Evolutionary conservation across 2,329 filamentous ascomycete genomes (phyloP).

Genomic region (Calonectria multiphialidica): DNA sequence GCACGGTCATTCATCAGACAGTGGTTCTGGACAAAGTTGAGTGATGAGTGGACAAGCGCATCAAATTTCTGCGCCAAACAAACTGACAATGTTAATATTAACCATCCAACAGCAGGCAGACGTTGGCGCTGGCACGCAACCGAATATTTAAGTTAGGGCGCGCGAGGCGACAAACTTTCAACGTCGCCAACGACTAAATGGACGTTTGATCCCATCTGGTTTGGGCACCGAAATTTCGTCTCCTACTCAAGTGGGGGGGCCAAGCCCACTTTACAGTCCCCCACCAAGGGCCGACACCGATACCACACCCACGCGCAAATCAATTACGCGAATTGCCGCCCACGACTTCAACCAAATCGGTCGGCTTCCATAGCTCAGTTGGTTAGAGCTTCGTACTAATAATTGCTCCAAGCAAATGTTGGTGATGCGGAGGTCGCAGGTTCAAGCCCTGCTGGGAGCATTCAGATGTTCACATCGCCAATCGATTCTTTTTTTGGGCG

Average conservation of each 20-base stretch:
- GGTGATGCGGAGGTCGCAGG: conserved; percentile 44
- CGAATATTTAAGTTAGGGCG: background rate
- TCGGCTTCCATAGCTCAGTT: conserved; percentile 46
- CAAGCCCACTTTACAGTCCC: background rate
- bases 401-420: conserved; percentile 32
- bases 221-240: background rate
- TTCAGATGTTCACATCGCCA: conserved; percentile 29
- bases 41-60: background rate
- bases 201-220: background rate
- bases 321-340: background rate
- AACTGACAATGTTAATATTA: background rate
- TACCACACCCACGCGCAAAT: background rate
- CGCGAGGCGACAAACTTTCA: background rate
- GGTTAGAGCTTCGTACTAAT: conserved; percentile 47
- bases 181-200: background rate
- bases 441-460: conserved; percentile 46
- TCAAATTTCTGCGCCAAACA: background rate
- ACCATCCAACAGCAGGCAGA: background rate
- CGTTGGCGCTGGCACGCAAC: background rate
- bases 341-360: conserved; percentile 19
- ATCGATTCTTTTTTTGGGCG: conserved; percentile 19
- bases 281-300: background rate
- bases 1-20: background rate
- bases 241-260: background rate
- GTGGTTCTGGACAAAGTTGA: background rate